Evolutionary conservation across 768 basidiomycete species (phyloP).

Genomic region (Dentipellis sp.): DNA sequence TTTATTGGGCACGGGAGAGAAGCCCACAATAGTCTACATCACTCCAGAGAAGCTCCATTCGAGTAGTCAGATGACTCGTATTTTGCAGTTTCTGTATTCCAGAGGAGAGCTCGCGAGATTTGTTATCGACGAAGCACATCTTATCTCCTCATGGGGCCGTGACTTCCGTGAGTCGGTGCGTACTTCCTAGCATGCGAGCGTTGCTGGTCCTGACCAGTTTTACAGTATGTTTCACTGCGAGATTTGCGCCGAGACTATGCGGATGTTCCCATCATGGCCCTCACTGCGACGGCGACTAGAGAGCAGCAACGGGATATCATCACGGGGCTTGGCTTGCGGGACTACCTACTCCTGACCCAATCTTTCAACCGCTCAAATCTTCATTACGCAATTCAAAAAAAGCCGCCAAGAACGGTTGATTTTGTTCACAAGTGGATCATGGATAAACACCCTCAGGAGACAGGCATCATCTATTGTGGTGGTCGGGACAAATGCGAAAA

Average conservation of each 20-base stretch:
- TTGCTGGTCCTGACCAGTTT: neutral
- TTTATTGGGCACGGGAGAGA: constrained; percentile 31
- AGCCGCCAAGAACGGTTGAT: constrained; percentile 34
- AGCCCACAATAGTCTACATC: constrained; percentile 71
- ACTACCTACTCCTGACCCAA: constrained; percentile 55
- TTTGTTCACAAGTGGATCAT: constrained; percentile 68
- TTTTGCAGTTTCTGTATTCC: constrained; percentile 50
- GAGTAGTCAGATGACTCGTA: constrained; percentile 43
- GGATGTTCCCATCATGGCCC: constrained; percentile 83
- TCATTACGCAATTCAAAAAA: constrained; percentile 54
- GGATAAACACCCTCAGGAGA: constrained; percentile 41
- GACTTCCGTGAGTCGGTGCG: constrained; percentile 51
- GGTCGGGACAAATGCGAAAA: constrained; percentile 71
- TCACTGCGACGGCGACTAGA: constrained; percentile 89
- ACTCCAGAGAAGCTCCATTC: constrained; percentile 85
- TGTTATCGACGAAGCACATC: constrained; percentile 95
- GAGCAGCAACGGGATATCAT: constrained; percentile 75
- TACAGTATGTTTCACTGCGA: constrained; percentile 25
- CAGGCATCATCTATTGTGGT: constrained; percentile 82
- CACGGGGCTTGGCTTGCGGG: constrained; percentile 49
- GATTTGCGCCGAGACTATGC: constrained; percentile 68
- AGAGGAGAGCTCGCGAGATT: constrained; percentile 67
- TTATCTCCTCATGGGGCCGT: constrained; percentile 90
- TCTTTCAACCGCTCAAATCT: constrained; percentile 96
- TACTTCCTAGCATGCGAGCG: neutral